A percentile compares a stretch with the other conserved stretches of the same genome.
Conservation (phyloP, 2,329 filamentous ascomycete species). For the Colletotrichum lindemuthianum region DNA sequence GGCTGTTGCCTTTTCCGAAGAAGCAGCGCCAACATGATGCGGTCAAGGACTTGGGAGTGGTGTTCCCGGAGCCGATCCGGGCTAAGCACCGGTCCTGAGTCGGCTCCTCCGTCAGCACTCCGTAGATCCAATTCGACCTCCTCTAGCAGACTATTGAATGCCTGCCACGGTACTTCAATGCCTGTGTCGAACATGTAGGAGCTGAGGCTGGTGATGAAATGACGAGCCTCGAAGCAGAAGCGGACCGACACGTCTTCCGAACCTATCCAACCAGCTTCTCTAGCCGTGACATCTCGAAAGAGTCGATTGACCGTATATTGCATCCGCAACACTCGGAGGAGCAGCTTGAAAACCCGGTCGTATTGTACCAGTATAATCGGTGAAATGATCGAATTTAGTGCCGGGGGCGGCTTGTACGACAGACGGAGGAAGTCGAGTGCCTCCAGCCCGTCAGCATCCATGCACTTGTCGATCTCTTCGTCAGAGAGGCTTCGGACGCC, state of each 20-base stretch:
- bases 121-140: slow-evolving; percentile 68
- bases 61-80: slow-evolving; percentile 74
- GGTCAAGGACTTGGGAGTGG: slow-evolving; percentile 79
- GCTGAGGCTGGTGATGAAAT: slow-evolving; percentile 78
- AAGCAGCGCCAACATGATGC: slow-evolving; percentile 78
- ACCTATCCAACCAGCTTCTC: slow-evolving; percentile 46
- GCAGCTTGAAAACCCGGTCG: slow-evolving; percentile 82
- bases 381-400: slow-evolving; percentile 80
- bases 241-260: slow-evolving; percentile 56
- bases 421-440: slow-evolving; percentile 94
- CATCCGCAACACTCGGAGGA: slow-evolving; percentile 82
- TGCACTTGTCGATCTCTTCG: slow-evolving; percentile 83
- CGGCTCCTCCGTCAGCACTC: slow-evolving; percentile 46
- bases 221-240: slow-evolving; percentile 81
- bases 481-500: slow-evolving; percentile 82
- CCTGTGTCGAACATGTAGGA: slow-evolving; percentile 85
- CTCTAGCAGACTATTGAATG: slow-evolving; percentile 74
- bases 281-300: slow-evolving; percentile 64
- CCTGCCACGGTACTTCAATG: slow-evolving; percentile 77
- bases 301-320: slow-evolving; percentile 77
- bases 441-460: slow-evolving; percentile 83
- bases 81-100: slow-evolving; percentile 63
- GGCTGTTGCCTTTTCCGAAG: slow-evolving; percentile 80
- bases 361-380: slow-evolving; percentile 78
- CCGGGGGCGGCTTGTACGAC: slow-evolving; percentile 80